Conservation (phyloP, 1,139 yeast genomes). For the Taphrina pruni region DNA sequence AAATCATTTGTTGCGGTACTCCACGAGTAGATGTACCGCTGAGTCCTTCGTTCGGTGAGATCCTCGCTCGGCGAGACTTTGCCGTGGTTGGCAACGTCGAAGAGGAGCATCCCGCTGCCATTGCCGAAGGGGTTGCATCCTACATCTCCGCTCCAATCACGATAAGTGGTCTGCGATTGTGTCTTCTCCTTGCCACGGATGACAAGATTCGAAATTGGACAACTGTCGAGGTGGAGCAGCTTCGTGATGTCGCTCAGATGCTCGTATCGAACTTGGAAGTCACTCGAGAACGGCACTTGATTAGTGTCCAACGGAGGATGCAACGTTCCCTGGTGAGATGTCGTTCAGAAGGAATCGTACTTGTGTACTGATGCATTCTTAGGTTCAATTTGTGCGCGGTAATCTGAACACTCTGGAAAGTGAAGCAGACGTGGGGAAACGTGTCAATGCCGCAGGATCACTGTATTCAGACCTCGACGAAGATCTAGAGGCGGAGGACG, state of each 20-base stretch:
- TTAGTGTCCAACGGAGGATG: conserved; percentile 14
- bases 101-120: not conserved
- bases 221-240: conserved; percentile 4
- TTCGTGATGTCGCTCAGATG: conserved; percentile 18
- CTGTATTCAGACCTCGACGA: conserved; percentile 25
- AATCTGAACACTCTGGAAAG: not conserved
- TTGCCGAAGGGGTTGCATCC: not conserved
- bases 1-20: conserved; percentile 1
- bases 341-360: not conserved
- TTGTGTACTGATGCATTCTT: not conserved
- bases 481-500: conserved; percentile 31
- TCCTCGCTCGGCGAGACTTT: conserved; percentile 1
- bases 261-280: conserved; percentile 13
- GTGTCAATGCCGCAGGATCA: not conserved
- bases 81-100: not conserved
- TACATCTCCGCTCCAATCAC: conserved; percentile 7
- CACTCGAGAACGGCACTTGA: conserved; percentile 20
- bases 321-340: conserved; percentile 19
- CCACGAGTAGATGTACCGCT: not conserved
- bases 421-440: not conserved
- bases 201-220: not conserved
- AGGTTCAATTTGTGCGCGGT: conserved; percentile 32
- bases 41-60: not conserved
- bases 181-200: conserved; percentile 12
- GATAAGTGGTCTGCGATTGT: conserved; percentile 2